Base-by-base conservation (phyloP, 2,329 filamentous ascomycete genomes). In the Lasiodiplodia theobromae region DNA sequence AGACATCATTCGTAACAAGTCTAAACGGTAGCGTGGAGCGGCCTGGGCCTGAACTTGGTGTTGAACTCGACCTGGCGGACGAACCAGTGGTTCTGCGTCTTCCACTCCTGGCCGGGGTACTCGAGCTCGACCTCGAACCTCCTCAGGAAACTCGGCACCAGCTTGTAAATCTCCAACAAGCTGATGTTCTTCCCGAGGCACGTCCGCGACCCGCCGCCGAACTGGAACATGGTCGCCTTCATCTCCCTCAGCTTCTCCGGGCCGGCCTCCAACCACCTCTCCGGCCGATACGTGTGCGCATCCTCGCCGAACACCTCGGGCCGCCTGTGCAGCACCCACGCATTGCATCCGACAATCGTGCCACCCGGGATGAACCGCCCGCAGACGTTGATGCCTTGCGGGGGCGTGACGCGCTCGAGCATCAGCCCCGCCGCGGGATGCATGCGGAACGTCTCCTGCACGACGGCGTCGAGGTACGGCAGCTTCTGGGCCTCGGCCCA, bases 401-500 rank as follows among this genome's bases (percentile, higher is more conserved):
- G 79, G 0, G 92, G 92, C 0, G 92, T 90, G 56, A 94, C 83
- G 69, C 92, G 86, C 78, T 95, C 92, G 53, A 95, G 83, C 0
- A 90, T 88, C 5, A 94, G 81, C 0, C 91, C 92, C 0, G 90
- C 86, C 0, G 92, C 91, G 0, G 92, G 92, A 76, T 94, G 91
- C 72, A 93, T 76, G 14, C 92, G 87, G 81, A 94, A 92, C 4
- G 90, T 87, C 77, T 96, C 92, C 74, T 94, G 92, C 73, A 95
- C 86, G 67, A 89, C 89, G 3, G 92, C 92, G 74, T 94, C 91
- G 6, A 96, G 87, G 76, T 94, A 96, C 0, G 88, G 87, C 2
- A 96, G 84, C 67, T 86, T 87, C 76, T 92, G 90, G 60, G 85
- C 86, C 78, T 94, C 89, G 44, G 87, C 76, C 87, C 90, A 93